Conservation (phyloP, 345 rosid species). For the Populus deltoides region DNA sequence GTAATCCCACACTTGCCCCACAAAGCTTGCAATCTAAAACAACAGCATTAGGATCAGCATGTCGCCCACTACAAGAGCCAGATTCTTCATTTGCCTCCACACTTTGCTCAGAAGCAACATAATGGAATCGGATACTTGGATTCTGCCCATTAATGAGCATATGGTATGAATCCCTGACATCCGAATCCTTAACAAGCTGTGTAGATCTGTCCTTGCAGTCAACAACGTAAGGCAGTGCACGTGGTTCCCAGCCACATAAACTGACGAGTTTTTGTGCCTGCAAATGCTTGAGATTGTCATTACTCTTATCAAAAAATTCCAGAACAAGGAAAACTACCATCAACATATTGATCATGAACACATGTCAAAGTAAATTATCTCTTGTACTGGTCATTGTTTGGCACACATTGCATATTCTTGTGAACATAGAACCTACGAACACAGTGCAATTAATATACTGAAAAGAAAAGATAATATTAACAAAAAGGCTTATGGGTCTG, state of each 20-base stretch:
- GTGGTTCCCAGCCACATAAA: conserved; percentile 97
- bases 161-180: conserved; percentile 33
- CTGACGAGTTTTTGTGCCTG: conserved; percentile 80
- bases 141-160: conserved; percentile 36
- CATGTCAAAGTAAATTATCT: background rate
- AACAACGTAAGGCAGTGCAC: conserved; percentile 70
- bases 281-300: conserved; percentile 22
- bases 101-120: conserved; percentile 25
- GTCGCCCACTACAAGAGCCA: conserved; percentile 28
- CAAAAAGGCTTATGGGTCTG: background rate
- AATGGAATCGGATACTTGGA: conserved; percentile 26
- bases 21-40: conserved; percentile 90
- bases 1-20: conserved; percentile 93
- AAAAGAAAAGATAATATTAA: background rate
- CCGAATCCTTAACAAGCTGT: conserved; percentile 33
- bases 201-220: conserved; percentile 48
- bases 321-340: conserved; percentile 2
- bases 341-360: background rate
- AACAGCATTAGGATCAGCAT: conserved; percentile 67
- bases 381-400: background rate
- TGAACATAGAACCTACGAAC: background rate
- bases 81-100: conserved; percentile 32
- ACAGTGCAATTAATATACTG: background rate
- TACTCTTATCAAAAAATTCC: conserved; percentile 17
- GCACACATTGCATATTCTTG: background rate